A percentile compares a stretch with the other conserved stretches of the same genome.
phyloP scores from a whole-genome alignment of 2,329 filamentous ascomycete species.

The Stachybotrys echinatus region DNA sequence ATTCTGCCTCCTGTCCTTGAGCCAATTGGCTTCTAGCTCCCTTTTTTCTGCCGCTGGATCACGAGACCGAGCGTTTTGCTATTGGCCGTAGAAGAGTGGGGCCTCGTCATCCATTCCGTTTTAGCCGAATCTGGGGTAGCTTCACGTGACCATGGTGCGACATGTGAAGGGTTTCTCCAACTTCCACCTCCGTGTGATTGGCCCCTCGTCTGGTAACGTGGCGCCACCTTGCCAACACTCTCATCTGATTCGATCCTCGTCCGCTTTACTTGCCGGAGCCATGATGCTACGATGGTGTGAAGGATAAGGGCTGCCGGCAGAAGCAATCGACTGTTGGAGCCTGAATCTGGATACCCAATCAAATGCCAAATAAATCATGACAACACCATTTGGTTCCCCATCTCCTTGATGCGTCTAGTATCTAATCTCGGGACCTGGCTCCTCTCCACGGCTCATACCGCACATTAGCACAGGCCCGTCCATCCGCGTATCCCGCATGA shows the following conservation, averaged over 20 bases:
- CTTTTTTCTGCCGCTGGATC: neutral
- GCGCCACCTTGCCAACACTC: neutral
- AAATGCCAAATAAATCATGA: neutral
- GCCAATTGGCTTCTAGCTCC: neutral
- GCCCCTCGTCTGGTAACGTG: neutral
- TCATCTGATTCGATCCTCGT: neutral
- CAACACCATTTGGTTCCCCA: neutral
- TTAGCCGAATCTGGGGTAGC: conserved; percentile 5
- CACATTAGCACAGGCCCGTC: no score
- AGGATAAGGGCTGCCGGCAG: neutral
- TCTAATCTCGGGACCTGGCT: no score
- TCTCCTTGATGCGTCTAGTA: no score
- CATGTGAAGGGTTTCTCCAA: neutral
- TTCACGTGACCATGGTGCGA: conserved; percentile 5
- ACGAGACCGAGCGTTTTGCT: neutral
- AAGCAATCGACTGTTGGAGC: neutral
- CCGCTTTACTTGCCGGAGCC: neutral
- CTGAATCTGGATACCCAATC: neutral
- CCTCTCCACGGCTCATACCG: no score
- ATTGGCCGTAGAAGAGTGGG: neutral
- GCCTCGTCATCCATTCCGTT: neutral
- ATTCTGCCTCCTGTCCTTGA: neutral
- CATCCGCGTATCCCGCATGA: no score
- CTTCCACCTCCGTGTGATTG: neutral
- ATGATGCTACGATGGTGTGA: no score